These are phyloP conservation scores for Cyberlindnera petersonii DNA, from an alignment of 805 yeast genomes.

Conservation along the genomic window DNA sequence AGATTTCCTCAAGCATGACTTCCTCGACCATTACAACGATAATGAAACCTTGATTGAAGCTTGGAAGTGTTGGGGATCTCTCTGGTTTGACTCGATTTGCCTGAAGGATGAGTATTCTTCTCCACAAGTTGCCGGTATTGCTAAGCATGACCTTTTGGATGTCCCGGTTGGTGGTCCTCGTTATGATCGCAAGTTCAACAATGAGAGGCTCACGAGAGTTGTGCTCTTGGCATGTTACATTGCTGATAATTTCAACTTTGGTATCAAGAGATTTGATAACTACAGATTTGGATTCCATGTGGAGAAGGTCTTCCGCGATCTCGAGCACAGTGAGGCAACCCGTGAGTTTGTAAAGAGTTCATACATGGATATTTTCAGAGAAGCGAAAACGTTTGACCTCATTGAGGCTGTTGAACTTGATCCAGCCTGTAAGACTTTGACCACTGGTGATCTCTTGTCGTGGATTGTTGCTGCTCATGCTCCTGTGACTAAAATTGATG, in stretches of 20 bases:
- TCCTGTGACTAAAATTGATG: background rate
- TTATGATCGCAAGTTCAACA: conserved; percentile 38
- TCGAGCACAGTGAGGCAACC: conserved; percentile 4
- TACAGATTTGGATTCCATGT: conserved; percentile 18
- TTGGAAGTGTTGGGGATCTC: conserved; percentile 82
- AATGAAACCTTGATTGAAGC: conserved; percentile 69
- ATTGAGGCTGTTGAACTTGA: conserved; percentile 14
- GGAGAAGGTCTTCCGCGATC: conserved; percentile 11
- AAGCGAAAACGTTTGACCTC: conserved; percentile 15
- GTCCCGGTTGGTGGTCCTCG: conserved; percentile 60
- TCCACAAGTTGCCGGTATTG: conserved; percentile 52
- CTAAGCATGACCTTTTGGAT: conserved; percentile 52
- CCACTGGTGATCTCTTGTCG: conserved; percentile 2
- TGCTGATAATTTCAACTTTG: conserved; percentile 51
- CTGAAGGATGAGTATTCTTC: conserved; percentile 50
- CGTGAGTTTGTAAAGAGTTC: conserved; percentile 11
- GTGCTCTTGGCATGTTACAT: conserved; percentile 47
- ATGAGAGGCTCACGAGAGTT: conserved; percentile 49
- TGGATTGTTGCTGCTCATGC: conserved; percentile 10
- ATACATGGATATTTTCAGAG: conserved; percentile 13
- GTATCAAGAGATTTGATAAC: conserved; percentile 44
- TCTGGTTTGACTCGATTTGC: conserved; percentile 67
- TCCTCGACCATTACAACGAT: conserved; percentile 47
- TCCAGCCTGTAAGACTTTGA: conserved; percentile 4
- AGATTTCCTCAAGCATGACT: conserved; percentile 21